Evolutionary conservation across 176 grass and related monocot species (phyloP).

Genomic region (Cymbopogon citratus): DNA sequence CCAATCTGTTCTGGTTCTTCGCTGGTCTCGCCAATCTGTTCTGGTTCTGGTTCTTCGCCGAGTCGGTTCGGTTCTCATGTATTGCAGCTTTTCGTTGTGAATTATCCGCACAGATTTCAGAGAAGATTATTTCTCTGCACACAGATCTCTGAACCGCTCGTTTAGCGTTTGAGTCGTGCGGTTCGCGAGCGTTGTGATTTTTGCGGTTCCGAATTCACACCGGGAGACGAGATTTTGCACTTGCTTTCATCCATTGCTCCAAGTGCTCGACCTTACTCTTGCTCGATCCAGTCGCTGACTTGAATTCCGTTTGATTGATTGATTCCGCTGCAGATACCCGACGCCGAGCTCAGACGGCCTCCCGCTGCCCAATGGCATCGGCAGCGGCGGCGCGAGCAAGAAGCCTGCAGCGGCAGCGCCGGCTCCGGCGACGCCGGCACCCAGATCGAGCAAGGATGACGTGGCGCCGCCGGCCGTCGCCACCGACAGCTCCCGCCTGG

Average conservation of each 20-base stretch:
- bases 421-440: not conserved
- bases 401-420: conserved; percentile 1
- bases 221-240: not conserved
- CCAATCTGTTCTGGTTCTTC: not conserved
- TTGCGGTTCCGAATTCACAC: conserved; percentile 16
- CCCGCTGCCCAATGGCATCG: conserved; percentile 35
- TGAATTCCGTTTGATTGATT: not conserved
- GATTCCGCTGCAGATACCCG: conserved; percentile 44
- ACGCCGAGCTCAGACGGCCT: conserved; percentile 51
- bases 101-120: not conserved
- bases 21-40: not conserved
- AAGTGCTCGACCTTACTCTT: conserved; percentile 23
- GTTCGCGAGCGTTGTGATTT: not conserved
- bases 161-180: not conserved
- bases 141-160: conserved; percentile 8
- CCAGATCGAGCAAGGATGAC: conserved; percentile 44
- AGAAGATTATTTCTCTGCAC: not conserved
- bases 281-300: conserved; percentile 20
- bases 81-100: not conserved
- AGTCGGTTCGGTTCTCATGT: not conserved
- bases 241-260: not conserved
- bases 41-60: not conserved
- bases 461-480: not conserved
- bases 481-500: conserved; percentile 7
- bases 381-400: not conserved